Conservation (phyloP, 1,284 basidiomycete species). For the Cutaneotrichosporon dermatis region DNA sequence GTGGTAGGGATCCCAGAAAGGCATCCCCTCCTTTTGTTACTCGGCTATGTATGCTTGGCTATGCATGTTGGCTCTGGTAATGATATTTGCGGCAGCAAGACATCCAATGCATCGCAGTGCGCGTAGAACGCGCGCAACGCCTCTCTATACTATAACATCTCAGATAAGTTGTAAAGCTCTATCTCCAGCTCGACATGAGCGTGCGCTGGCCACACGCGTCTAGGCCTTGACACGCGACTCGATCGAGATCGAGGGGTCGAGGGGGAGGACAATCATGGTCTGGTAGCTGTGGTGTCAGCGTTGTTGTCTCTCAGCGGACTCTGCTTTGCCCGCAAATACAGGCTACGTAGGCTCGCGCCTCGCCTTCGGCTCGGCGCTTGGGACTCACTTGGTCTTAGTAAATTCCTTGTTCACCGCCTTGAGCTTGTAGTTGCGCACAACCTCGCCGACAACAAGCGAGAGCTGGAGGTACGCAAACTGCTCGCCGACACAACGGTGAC, state of each 20-base stretch:
- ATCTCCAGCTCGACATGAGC: too few species aligned
- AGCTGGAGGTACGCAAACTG: conserved; percentile 91
- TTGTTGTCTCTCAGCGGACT: too few species aligned
- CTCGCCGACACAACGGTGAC: conserved; percentile 59
- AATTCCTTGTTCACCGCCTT: conserved; percentile 60
- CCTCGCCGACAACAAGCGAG: conserved; percentile 71
- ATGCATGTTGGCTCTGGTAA: too few species aligned
- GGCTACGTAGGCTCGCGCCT: too few species aligned
- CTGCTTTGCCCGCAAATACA: too few species aligned
- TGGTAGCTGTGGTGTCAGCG: conserved; percentile 54
- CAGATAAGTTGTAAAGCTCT: background rate
- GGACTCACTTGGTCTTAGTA: conserved; percentile 64
- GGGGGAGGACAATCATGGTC: conserved; percentile 69
- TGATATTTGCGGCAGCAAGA: too few species aligned
- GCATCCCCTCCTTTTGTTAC: too few species aligned
- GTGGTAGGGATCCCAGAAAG: too few species aligned
- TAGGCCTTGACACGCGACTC: background rate
- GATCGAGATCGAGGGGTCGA: conserved; percentile 32
- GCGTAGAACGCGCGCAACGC: too few species aligned
- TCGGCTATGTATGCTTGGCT: too few species aligned
- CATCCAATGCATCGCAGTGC: background rate
- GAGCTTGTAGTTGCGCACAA: conserved; percentile 74
- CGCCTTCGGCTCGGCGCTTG: too few species aligned
- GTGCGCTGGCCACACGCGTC: too few species aligned
- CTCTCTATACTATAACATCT: background rate